Evolutionary conservation across 1,139 yeast species (phyloP), one percentile per base, ranked within the genome.

Genomic region (Zygosaccharomyces sapae): DNA sequence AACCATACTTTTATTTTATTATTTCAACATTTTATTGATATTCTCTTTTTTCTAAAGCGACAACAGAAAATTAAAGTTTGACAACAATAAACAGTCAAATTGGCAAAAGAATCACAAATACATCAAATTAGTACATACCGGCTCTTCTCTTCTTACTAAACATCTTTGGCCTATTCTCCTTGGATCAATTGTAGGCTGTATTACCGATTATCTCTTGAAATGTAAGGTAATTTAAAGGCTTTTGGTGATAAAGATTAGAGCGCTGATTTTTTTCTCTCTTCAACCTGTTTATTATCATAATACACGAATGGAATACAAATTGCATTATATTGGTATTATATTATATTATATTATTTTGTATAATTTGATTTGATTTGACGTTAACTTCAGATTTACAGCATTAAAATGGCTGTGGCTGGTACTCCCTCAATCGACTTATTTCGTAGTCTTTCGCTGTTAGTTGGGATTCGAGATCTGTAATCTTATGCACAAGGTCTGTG

Each of bases 401-500:
- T 34, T 25, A 27, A 10, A 27, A 10, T 34, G 10, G 31, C n/a
- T 27, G n/a, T 10, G n/a, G 10, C 12, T n/a, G 34, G 18, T 38
- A 42, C 20, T 38, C 44, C 33, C 31, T 45, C 19, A 48, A 44
- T 38, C 10, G 44, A 13, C 34, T 34, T 10, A 45, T 45, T 29
- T 48, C 51, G 8, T 24, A 19, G 25, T 48, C 76, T 54, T 77
- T 78, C 38, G 71, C 68, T 16, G 73, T 63, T 45, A 79, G 60
- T 55, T 73, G 75, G 46, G 72, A 64, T 58, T 75, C 72, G 44
- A 80, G 59, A 46, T 76, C 79, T 8, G 80, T 74, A 55, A 80
- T 79, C 50, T 79, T 81, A 55, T 78, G 76, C 43, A 77, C 75
- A 51, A 83, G 61, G 46, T 81, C 81, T 30, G 81, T 68, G 1